Evolutionary conservation across 305 asterid species (phyloP), one percentile per base, ranked within the genome.

Genomic region (Fraxinus paxiana): DNA sequence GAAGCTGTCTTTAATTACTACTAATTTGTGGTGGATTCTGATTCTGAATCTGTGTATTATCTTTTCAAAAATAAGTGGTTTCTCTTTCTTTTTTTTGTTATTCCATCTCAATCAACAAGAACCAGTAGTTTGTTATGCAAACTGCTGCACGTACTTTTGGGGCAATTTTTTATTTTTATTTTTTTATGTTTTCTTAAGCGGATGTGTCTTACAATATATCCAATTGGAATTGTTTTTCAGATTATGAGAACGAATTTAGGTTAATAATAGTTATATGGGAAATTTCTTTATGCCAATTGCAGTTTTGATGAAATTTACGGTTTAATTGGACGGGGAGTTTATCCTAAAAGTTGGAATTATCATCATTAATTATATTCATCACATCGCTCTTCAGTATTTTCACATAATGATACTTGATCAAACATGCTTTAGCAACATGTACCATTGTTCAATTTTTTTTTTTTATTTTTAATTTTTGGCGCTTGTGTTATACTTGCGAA

Each of bases 1-100:
- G 92, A 81, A 87, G 84, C 73, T 87, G 90, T 83, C 75, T 86
- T 65, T 83, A 88, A 28, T 67, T 24, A 67, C 73, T 10, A 28
- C 13, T 2, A 2, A 3, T 20, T 67, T 24, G n/a, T 61, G 30
- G 33, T 22, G 33, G 72, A 37, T 37, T 37, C 43, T 37, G 43
- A 65, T 65, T 65, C 72, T 65, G 37, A 67, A 28, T 67, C 35
- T 67, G 3, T 12, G 35, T 26, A 67, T 28, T 10, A 7, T 8
- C 33, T 22, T 61, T 9, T 61, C 31, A 15, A 9, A 24, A 20
- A 61, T 61, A 20, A 61, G 30, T 24, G 31, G 70, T 61, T 22
- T 61, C 70, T 2, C 10, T 6, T 37, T 37, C 37, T 34, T 18
- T 59, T 20, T 18, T 59, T 46, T 13, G 56, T 46, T 1, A 13